Evolutionary conservation across 495 filamentous ascomycete genomes (phyloP), one percentile per base, ranked within the genome.

Genomic region (Tuber umbilicatum): DNA sequence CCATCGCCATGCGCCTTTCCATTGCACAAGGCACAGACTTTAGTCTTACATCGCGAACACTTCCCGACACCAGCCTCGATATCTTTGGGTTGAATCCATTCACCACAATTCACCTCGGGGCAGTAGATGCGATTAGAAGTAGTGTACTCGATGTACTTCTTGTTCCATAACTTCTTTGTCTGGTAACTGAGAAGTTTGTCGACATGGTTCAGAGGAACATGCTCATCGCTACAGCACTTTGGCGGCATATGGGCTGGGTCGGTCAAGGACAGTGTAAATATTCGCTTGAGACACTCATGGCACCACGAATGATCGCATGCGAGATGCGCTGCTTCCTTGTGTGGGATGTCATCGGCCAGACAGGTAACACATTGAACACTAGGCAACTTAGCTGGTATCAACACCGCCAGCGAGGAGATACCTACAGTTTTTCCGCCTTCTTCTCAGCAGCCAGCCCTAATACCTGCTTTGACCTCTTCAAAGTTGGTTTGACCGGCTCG

Each of bases 161-260:
- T 86, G 83, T 93, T 92, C 92, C 92, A 96, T 5, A 85, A 86
- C 74, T 83, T 87, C 84, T 94, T 94, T 84, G 94, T 94, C 73
- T 87, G 85, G 75, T 85, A 79, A 76, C 90, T 88, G 82, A 94
- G 93, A 73, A 94, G 83, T 41, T 85, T 86, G 37, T 92, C 90
- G n/a, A 94, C 92, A 78, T 91, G 87, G 76, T 89, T 89, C 27
- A 92, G 83, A 1, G 92, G 89, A 74, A 96, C 93, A 77, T 88
- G 87, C 47, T 92, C 88, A 35, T 86, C 73, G 4, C 88, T 90
- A 83, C 93, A 96, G 79, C 93, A 96, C 77, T 84, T 87, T 0
- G 93, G 93, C 14, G 93, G 91, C 91, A 94, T 94, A 79, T 90
- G 89, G 42, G 88, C 86, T 1, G 92, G 91, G 81, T 94, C 91